phyloP scores from a whole-genome alignment of 805 yeast genomes.

The Ogataea ramenticola region DNA sequence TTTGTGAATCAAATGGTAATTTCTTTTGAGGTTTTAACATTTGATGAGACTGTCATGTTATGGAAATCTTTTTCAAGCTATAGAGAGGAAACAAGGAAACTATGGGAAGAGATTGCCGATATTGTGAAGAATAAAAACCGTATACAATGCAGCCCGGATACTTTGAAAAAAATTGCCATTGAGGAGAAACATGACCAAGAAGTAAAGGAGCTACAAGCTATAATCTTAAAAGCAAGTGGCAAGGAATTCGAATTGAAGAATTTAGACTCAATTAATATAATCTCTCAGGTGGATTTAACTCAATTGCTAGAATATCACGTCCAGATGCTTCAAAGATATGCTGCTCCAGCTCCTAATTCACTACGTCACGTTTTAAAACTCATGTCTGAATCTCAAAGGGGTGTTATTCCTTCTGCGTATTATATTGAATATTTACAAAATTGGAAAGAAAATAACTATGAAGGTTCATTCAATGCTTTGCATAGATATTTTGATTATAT shows the following conservation, averaged over 20 bases:
- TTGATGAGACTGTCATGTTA: conserved; percentile 36
- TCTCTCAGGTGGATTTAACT: conserved; percentile 46
- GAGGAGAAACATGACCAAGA: not conserved
- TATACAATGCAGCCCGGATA: too few relatives aligned
- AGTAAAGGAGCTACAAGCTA: conserved; percentile 9
- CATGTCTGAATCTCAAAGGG: conserved; percentile 41
- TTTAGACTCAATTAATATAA: conserved; percentile 22
- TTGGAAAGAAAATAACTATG: conserved; percentile 54
- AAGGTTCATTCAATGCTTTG: conserved; percentile 49
- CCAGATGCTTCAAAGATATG: conserved; percentile 40
- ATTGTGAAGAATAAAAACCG: too few relatives aligned
- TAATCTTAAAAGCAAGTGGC: conserved; percentile 5
- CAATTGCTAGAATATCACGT: conserved; percentile 47
- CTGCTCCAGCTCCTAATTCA: conserved; percentile 40
- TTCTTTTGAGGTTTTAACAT: conserved; percentile 36
- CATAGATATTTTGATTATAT: conserved; percentile 65
- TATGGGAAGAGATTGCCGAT: conserved; percentile 12
- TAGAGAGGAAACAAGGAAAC: conserved; percentile 20
- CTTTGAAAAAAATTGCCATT: too few relatives aligned
- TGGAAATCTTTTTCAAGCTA: conserved; percentile 35
- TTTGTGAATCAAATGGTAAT: conserved; percentile 34
- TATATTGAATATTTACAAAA: conserved; percentile 57
- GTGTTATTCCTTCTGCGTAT: conserved; percentile 37
- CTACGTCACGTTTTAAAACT: conserved; percentile 33
- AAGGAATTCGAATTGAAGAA: conserved; percentile 5